A percentile compares a stretch with the other conserved stretches of the same genome.
phyloP scores from a whole-genome alignment of 306 rosid genomes.

The Erythrophleum fordii region DNA sequence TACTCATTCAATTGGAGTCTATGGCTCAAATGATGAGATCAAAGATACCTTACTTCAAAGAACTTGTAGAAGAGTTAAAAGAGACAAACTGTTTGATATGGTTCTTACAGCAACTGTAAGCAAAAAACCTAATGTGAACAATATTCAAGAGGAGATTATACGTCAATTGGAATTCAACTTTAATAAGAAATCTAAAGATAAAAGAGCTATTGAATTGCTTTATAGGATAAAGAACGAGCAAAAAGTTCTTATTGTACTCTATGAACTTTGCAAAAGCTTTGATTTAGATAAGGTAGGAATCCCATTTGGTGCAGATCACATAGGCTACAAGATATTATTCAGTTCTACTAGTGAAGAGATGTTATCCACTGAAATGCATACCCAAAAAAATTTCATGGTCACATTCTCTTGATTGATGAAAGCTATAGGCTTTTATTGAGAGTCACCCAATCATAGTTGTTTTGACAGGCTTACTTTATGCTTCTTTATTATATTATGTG shows the following conservation, averaged over 20 bases:
- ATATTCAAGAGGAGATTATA: neutral
- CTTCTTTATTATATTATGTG: too few species aligned
- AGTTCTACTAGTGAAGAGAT: neutral
- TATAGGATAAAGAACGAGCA: neutral
- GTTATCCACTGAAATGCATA: neutral
- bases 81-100: neutral
- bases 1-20: neutral
- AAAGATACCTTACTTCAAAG: too few species aligned
- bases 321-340: neutral
- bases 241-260: neutral
- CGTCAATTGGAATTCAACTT: neutral
- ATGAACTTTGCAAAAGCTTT: neutral
- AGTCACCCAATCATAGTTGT: too few species aligned
- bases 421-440: too few species aligned
- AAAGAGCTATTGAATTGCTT: neutral
- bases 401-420: too few species aligned
- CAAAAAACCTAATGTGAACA: neutral
- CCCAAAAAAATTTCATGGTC: too few species aligned
- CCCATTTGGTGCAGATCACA: neutral
- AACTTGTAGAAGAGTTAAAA: neutral
- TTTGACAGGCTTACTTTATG: too few species aligned
- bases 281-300: neutral
- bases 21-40: neutral
- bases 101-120: neutral
- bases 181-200: neutral